Base-by-base conservation (phyloP, 176 grass and related monocot genomes). In the Pontederia paniculata region DNA sequence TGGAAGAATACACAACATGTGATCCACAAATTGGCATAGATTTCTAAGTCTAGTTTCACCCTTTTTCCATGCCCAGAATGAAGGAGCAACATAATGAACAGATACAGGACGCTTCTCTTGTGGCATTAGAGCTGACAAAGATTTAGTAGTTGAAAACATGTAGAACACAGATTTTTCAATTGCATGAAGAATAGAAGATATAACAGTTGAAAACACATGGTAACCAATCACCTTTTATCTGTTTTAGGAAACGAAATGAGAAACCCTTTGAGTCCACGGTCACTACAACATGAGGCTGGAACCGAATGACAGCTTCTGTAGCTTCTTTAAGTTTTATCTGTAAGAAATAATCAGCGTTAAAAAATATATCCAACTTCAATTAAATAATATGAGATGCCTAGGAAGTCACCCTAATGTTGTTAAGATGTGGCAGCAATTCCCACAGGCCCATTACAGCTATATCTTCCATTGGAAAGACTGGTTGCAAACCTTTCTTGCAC, bases 21-120 rank as follows among this genome's bases (percentile, higher is more conserved):
- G 91, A 60, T 96, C 91, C 66, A 96, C 77, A 65, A 89, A 86
- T 67, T 50, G 45, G 42, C 22, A 23, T 60, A 96, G 63, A 28
- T 71, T 68, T 19, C 51, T 60, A 41, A 96, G 82, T 72, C 91
- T 89, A 21, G 70, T 76, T 86, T 96, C 91, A 70, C 91, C 86
- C 20, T 71, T 77, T 83, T 89, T 96, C 91, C 86, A 96, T 60
- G 91, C 91, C 91, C 86, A 96, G 73, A 96, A 96, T 76, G 91
- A 89, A 0, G 91, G 91, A 21, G 91, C 83, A 65, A 89, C 85
- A 74, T 96, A 96, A 72, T 96, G 91, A 64, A 96, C 60, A 80
- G 86, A 79, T 48, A 89, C 45, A 81, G 86, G 80, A 43, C 16
- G 54, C 17, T 23, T 66, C 52, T 45, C 54, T 52, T 63, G 49